Base-by-base conservation (phyloP, 2,329 filamentous ascomycete genomes). In the Penicillium sp. region DNA sequence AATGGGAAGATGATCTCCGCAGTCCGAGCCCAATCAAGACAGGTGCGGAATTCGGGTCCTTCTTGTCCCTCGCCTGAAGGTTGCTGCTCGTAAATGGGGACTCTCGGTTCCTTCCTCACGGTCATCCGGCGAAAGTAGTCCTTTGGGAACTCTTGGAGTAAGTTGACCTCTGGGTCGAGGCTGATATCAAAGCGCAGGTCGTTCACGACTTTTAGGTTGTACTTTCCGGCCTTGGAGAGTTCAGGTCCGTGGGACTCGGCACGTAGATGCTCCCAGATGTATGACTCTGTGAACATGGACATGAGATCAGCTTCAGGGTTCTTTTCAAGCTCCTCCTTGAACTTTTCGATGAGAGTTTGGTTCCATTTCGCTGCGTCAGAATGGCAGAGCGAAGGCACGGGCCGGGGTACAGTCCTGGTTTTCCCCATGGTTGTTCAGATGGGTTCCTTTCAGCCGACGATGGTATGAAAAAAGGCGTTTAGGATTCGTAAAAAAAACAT, bases 291-390 rank as follows among this genome's bases (percentile, higher is more conserved):
- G 34, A 67, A 51, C 21, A 68, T 53, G 21, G 61, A 63, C 33
- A 68, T 50, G 18, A 69, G 47, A 49, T 68, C 66, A 1, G 48
- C 61, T 4, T 48, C 47, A 24, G 63, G 63, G 39, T 69, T 47
- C 37, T 49, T 58, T 52, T 64, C 40, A 1, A 66, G 34, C 19
- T 52, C 61, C 3, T 47, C 54, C 39, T 65, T 53, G 44, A 67
- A 66, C 42, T 47, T 33, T 1, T 23, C 49, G 8, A 48, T 56
- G n/a, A 46, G 43, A 34, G 19, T 9, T 34, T 14, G 19, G 13
- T 46, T 46, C 43, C 43, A 46, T 23, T 46, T 10, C 21, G 43
- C 43, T 46, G 43, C 43, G 5, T 34, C 43, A 24, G 24, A 11
- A 31, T 45, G 23, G 42, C 24, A 29, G 26, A 45, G 42, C 24